Evolutionary conservation across 2,329 filamentous ascomycete species (phyloP).

Genomic region (Talaromyces sp.): DNA sequence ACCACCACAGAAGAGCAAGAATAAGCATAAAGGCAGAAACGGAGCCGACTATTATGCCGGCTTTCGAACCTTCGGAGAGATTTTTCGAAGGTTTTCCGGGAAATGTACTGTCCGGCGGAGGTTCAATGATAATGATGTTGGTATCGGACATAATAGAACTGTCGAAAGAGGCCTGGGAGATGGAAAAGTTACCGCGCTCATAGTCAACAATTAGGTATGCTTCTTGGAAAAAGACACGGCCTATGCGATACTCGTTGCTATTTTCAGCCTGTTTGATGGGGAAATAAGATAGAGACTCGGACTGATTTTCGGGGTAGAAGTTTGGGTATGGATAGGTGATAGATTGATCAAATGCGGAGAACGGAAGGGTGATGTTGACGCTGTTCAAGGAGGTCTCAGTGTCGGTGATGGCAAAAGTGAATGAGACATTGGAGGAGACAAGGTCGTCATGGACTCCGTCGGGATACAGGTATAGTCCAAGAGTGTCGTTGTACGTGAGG

Average conservation of each 20-base stretch:
- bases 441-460: not conserved
- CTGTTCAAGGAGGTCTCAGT: not conserved
- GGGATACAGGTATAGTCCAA: not conserved
- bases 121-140: not conserved
- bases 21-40: not conserved
- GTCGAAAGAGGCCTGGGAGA: slow-evolving; percentile 28
- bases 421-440: not conserved
- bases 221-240: slow-evolving; percentile 39
- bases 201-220: slow-evolving; percentile 34
- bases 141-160: slow-evolving; percentile 11
- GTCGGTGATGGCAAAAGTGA: not conserved
- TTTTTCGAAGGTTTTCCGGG: not conserved
- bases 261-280: slow-evolving; percentile 32
- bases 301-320: not conserved
- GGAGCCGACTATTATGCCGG: not conserved
- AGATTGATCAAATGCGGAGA: slow-evolving; percentile 19
- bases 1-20: not conserved
- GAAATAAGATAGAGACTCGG: slow-evolving; percentile 24
- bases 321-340: not conserved
- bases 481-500: not conserved
- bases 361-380: slow-evolving; percentile 1
- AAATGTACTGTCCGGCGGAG: not conserved
- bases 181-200: slow-evolving; percentile 30
- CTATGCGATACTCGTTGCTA: slow-evolving; percentile 31
- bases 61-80: not conserved